Evolutionary conservation across 306 rosid genomes (phyloP).

Genomic region (Citrullus mucosospermus): DNA sequence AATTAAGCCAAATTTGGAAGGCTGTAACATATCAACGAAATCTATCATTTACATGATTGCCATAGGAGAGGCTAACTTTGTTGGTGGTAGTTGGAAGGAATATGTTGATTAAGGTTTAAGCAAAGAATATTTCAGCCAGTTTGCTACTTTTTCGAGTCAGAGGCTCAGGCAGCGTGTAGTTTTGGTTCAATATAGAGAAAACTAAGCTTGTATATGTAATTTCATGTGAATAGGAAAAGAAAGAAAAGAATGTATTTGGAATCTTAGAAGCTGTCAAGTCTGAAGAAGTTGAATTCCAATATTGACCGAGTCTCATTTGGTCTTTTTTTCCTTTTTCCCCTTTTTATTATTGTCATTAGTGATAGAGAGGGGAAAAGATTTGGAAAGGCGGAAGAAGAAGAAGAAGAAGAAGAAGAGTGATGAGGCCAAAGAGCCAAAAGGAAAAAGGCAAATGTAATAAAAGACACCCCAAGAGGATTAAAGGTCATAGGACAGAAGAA

Average conservation of each 20-base stretch:
- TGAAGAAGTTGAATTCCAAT: background rate
- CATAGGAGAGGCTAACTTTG: background rate
- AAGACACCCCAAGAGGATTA: conserved; percentile 2
- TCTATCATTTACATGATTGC: background rate
- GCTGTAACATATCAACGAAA: background rate
- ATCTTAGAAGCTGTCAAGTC: background rate
- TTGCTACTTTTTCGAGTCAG: background rate
- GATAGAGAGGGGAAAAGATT: background rate
- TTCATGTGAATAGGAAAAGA: background rate
- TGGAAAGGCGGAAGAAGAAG: background rate
- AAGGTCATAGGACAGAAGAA: conserved; percentile 4
- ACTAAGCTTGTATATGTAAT: background rate
- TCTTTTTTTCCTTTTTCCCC: no score
- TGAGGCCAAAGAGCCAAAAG: background rate
- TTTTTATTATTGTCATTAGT: background rate
- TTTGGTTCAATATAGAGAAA: background rate
- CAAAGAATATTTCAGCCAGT: conserved; percentile 1
- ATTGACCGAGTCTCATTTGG: background rate
- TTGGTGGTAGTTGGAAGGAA: background rate
- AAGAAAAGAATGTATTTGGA: background rate
- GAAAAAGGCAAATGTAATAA: conserved; percentile 11
- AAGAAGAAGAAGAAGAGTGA: background rate
- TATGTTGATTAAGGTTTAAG: background rate
- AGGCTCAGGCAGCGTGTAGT: background rate
- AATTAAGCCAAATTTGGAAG: background rate